phyloP scores from a whole-genome alignment of 1,284 basidiomycete genomes.

The Takashimella tepidaria region DNA sequence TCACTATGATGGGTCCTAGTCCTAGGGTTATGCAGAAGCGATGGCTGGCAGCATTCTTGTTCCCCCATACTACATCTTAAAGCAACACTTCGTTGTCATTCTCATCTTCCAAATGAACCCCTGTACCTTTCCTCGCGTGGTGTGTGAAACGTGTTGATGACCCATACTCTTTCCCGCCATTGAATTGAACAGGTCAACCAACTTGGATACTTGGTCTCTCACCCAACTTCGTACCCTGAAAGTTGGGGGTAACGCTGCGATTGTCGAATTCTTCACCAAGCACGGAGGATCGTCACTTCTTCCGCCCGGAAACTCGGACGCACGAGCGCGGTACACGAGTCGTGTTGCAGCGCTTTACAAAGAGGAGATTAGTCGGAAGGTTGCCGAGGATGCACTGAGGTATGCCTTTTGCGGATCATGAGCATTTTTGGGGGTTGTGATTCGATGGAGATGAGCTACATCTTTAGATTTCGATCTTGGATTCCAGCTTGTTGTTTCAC shows the following conservation, averaged over 20 bases:
- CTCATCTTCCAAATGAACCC: too few relatives aligned
- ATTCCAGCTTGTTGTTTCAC: neutral
- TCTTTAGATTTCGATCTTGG: too few relatives aligned
- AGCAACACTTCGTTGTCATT: too few relatives aligned
- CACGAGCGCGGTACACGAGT: constrained; percentile 84
- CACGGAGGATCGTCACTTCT: constrained; percentile 72
- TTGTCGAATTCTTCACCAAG: constrained; percentile 83
- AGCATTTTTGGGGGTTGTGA: too few relatives aligned
- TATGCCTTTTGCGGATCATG: constrained; percentile 46
- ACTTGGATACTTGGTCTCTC: constrained; percentile 92
- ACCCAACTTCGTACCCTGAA: constrained; percentile 93
- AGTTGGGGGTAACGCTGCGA: constrained; percentile 87
- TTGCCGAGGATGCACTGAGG: constrained; percentile 71
- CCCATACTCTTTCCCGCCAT: neutral
- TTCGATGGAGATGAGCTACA: too few relatives aligned
- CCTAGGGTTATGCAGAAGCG: neutral
- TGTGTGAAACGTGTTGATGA: too few relatives aligned
- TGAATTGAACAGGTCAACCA: constrained; percentile 95
- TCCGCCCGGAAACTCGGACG: constrained; percentile 60
- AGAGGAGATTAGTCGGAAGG: constrained; percentile 78
- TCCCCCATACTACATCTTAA: too few relatives aligned
- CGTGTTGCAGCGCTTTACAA: constrained; percentile 82
- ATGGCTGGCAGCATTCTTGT: too few relatives aligned
- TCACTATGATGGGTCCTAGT: neutral
- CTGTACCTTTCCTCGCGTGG: too few relatives aligned